Conservation (phyloP, 768 basidiomycete species). For the Aureoboletus auriporus region DNA sequence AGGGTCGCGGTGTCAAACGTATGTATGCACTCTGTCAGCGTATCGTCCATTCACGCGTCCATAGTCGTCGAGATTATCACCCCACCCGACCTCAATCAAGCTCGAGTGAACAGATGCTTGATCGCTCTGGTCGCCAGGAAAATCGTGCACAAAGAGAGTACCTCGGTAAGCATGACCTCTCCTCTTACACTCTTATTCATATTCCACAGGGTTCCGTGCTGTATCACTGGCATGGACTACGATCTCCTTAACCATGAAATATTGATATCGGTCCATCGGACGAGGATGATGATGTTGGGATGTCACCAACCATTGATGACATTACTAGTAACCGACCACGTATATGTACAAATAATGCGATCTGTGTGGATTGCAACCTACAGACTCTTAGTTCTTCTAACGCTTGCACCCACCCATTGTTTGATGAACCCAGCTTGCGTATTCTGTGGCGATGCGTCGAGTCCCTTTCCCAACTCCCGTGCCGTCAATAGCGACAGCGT, state of each 20-base stretch:
- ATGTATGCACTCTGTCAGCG: slow-evolving; percentile 33
- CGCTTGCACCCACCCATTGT: no score
- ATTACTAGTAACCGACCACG: neutral
- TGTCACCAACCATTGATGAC: neutral
- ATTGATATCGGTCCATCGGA: no score
- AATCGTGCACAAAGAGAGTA: slow-evolving; percentile 72
- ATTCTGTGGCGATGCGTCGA: no score
- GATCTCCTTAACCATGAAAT: neutral
- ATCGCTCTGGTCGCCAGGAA: slow-evolving; percentile 89
- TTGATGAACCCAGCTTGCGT: no score
- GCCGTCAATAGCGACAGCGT: no score
- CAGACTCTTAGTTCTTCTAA: no score
- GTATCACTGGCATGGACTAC: slow-evolving; percentile 66
- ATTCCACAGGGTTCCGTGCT: slow-evolving; percentile 54
- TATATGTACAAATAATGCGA: no score
- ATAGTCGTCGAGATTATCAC: slow-evolving; percentile 74
- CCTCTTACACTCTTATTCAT: neutral
- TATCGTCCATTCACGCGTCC: neutral
- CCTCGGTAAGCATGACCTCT: slow-evolving; percentile 39
- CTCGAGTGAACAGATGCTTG: slow-evolving; percentile 89
- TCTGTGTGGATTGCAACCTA: no score
- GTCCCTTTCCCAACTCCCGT: no score
- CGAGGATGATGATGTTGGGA: no score
- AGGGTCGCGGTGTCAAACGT: slow-evolving; percentile 54
- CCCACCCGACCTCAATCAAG: slow-evolving; percentile 82